Base-by-base conservation (phyloP, 352 stramenopile genomes). In the Blastocystis sp. region DNA sequence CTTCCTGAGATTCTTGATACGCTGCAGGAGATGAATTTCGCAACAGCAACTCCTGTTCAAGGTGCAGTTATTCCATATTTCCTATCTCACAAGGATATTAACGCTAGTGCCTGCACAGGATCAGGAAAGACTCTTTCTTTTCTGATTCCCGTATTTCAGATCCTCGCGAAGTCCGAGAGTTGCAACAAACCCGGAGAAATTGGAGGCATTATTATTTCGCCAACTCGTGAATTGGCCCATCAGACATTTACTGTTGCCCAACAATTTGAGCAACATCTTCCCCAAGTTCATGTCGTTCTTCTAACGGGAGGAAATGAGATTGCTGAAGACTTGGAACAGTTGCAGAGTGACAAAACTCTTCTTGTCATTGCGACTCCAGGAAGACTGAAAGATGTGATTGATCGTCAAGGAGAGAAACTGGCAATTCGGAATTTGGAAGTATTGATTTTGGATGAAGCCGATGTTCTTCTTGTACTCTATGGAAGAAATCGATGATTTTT, bases 401-500 rank as follows among this genome's bases (percentile, higher is more conserved):
- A 92, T 75, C 91, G 90, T 90, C 96, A 91, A 81, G 90, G 92
- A 88, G 89, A 77, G 42, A 66, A 74, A 43, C 35, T 90, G 32
- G 46, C 21, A 1, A 67, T 65, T 35, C 42, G 61, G 9, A 42
- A 86, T 16, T 42, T 99, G 69, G 95, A 98, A 88, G 93, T 98
- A 42, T 91, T 99, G 27, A 96, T 99, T 65, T 89, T 99, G 42
- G 96, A 99, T 89, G 96, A 99, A 89, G 96, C 95, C n/a, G 97
- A 99, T 88, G 97, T 95, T 29, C 88, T 99, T 49, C 91, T 99
- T 49, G 95, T 87, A 77, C 0, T 43, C 9, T 46, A 46, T 9
- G 35, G 14, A 19, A 4, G 21, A 0, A 3, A 19, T 35, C 57
- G 1, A 21, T 63, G 4, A 97, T 89, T 97, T 98, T 32, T 89